Evolutionary conservation across 441 rosid species (phyloP), one percentile per base, ranked within the genome.

Genomic region (Populus tomentosa): DNA sequence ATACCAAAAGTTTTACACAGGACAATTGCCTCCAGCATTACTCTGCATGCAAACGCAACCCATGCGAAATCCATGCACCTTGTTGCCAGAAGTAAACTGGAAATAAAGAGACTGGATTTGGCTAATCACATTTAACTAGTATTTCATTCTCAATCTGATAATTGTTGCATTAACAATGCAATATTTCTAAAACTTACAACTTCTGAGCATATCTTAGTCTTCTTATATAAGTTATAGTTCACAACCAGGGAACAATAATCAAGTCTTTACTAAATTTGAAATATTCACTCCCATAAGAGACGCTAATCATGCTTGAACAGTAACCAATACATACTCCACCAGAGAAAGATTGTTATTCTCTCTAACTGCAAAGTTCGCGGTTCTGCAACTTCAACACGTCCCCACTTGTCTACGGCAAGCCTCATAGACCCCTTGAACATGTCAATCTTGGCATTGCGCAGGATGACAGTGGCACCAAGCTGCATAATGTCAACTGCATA

Each of bases 361-460:
- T n/a, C n/a, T n/a, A n/a, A 26, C 23, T 0, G 35, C 82, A 65
- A 94, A 90, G 42, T 79, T 67, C 0, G 94, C 92, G 96, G 87
- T 70, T 91, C 97, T 0, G 92, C 84, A 30, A 83, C 92, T 84
- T 94, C 94, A 0, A 94, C 82, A 8, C 88, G 96, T 26, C 28
- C 28, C 28, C 28, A 26, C 28, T 26, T 26, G 28, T 26, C 28
- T 26, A 26, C 28, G 28, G 94, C 95, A 53, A 94, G 87, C 89
- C 98, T 90, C 97, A 94, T 94, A n/a, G 94, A 86, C 21, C 97
- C 88, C 84, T 94, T 94, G 88, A 94, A 94, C 98, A 94, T 92
- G 76, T 91, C 97, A 70, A 94, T 91, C 92, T 92, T 94, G 3
- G 98, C 95, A 82, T 94, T 94, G 0, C 97, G 89, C 71, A 94